Base-by-base conservation (phyloP, 495 filamentous ascomycete species). In the Alectoria sarmentosa region DNA sequence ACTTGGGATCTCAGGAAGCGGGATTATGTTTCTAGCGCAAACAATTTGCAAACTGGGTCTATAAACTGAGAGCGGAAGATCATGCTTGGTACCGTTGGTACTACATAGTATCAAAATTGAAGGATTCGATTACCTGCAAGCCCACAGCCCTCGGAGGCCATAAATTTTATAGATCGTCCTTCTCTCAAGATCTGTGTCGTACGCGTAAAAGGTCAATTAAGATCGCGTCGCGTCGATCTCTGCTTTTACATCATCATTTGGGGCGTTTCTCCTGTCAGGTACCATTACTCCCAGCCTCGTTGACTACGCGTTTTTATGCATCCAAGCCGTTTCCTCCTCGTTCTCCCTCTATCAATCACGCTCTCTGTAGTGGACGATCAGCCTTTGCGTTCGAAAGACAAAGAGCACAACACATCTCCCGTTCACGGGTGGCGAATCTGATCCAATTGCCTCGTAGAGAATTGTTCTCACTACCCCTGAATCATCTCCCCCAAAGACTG, bases 231-330 rank as follows among this genome's bases (percentile, higher is more conserved):
- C 41, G 36, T 44, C 34, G 41, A 42, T 48, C 34, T 36, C 26
- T 36, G 28, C n/a, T 36, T 58, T 60, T 37, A 64, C 42, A 52
- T 54, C 49, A 39, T 39, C 19, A 55, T 39, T 26, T 34, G 48
- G 48, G 1, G 30, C 19, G n/a, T 26, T 62, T 57, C 39, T 39
- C 57, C 57, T 54, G 14, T 55, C 52, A 55, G 52, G 52, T 55
- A 55, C 30, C 28, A 55, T 9, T 55, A 23, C 26, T 19, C 44
- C 44, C 0, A 48, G 11, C 5, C 19, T 55, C 15, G 17, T 34
- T 34, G 52, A 9, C 30, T 55, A 21, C 52, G 52, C 52, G 52
- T n/a, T 30, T 10, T 21, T 55, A 9, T 6, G 11, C 17, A 55
- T 9, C 10, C 49, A 54, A 19, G 6, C 1, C 28, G 13, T 19